Percentiles rank a stretch among this genome's conserved stretches.
These are phyloP conservation scores for Suillus subalutaceus DNA, from an alignment of 768 basidiomycete genomes.

Conservation along the genomic window DNA sequence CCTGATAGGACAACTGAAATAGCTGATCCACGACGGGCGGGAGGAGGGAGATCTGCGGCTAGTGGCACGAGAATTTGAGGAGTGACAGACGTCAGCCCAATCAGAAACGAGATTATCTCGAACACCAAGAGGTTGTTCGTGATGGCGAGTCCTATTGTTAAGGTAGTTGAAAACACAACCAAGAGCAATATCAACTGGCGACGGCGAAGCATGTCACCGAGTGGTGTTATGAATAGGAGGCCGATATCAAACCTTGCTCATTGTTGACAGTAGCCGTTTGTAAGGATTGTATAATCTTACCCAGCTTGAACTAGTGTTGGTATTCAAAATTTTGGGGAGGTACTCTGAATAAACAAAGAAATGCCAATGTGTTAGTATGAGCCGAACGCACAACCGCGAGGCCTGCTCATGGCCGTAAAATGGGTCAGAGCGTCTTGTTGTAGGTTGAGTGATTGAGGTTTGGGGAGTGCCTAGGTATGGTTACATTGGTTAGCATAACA, in stretches of 20 bases:
- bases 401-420: too few species aligned
- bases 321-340: conserved; percentile 35
- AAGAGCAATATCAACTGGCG: conserved; percentile 43
- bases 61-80: conserved; percentile 45
- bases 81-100: conserved; percentile 43
- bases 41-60: conserved; percentile 46
- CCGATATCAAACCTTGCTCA: conserved; percentile 26
- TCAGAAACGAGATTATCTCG: conserved; percentile 37
- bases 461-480: too few species aligned
- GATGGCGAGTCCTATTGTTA: conserved; percentile 45
- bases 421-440: too few species aligned
- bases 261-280: not conserved
- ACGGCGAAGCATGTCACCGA: conserved; percentile 49
- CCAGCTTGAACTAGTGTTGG: conserved; percentile 71
- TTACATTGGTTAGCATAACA: too few species aligned
- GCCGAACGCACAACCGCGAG: too few species aligned
- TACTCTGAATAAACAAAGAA: too few species aligned
- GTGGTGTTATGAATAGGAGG: conserved; percentile 46
- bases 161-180: conserved; percentile 32
- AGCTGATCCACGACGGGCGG: conserved; percentile 22
- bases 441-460: too few species aligned
- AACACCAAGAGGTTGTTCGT: conserved; percentile 35
- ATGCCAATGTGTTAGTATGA: too few species aligned
- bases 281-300: conserved; percentile 35
- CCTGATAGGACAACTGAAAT: conserved; percentile 38